Percentiles rank a stretch among this genome's conserved stretches.
phyloP scores from a whole-genome alignment of 192 early-diverging fungal species.

The Diversispora epigaea region DNA sequence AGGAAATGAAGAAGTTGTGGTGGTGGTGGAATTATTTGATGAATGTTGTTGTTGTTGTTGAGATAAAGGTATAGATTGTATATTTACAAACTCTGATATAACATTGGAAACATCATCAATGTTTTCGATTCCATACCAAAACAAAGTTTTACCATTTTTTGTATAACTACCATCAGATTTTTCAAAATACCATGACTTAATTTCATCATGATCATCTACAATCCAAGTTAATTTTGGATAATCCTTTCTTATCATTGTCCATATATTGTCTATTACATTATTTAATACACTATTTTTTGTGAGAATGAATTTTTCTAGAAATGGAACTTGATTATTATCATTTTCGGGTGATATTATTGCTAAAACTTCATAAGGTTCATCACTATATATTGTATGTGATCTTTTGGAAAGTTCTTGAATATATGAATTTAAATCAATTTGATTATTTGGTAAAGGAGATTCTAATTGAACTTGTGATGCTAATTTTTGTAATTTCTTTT shows the following conservation, averaged over 20 bases:
- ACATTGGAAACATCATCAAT: conserved; percentile 72
- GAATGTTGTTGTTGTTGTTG: conserved; percentile 32
- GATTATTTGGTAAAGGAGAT: conserved; percentile 42
- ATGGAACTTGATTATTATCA: conserved; percentile 49
- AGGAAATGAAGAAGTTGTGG: conserved; percentile 60
- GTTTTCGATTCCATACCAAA: conserved; percentile 93
- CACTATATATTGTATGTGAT: conserved; percentile 78
- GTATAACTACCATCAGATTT: conserved; percentile 85
- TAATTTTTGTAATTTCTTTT: conserved; percentile 79
- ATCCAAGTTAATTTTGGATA: conserved; percentile 82
- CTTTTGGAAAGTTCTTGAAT: conserved; percentile 63
- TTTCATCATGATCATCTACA: conserved; percentile 70
- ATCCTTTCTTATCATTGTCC: conserved; percentile 86
- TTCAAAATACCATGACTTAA: conserved; percentile 96
- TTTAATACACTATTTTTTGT: conserved; percentile 85
- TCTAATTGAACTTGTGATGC: conserved; percentile 72
- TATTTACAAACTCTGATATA: conserved; percentile 56
- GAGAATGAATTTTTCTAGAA: conserved; percentile 89
- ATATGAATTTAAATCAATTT: conserved; percentile 66
- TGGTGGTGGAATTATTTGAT: conserved; percentile 27
- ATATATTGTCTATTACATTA: conserved; percentile 96
- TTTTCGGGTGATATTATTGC: conserved; percentile 72
- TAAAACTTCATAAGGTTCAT: conserved; percentile 91
- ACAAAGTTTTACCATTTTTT: conserved; percentile 74
- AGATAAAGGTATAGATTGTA: conserved; percentile 19